Evolutionary conservation across 768 basidiomycete genomes (phyloP).

Genomic region (Wakefieldia striispora): DNA sequence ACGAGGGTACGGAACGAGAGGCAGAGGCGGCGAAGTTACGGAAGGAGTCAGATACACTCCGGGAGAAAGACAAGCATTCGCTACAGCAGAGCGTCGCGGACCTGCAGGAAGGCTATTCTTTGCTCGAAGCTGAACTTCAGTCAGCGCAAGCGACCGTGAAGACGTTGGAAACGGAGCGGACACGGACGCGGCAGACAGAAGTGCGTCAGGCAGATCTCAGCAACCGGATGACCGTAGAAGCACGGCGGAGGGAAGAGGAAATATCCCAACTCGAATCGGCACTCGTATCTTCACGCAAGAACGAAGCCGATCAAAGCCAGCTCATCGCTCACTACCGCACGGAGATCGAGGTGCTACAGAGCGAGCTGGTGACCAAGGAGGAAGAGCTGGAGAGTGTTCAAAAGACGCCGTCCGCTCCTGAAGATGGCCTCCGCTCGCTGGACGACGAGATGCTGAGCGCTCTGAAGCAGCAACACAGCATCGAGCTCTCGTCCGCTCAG

Average conservation of each 20-base stretch:
- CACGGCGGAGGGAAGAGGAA: slow-evolving; percentile 53
- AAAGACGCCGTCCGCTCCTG: slow-evolving; percentile 40
- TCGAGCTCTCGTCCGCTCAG: slow-evolving; percentile 79
- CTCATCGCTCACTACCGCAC: slow-evolving; percentile 62
- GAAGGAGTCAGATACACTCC: slow-evolving; percentile 42
- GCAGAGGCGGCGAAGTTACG: slow-evolving; percentile 45
- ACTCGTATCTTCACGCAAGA: slow-evolving; percentile 44
- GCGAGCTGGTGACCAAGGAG: slow-evolving; percentile 59
- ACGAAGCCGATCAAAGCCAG: slow-evolving; percentile 59
- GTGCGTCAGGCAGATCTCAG: slow-evolving; percentile 56
- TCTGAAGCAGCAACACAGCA: slow-evolving; percentile 67
- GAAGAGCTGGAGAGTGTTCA: slow-evolving; percentile 62
- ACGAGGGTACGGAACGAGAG: slow-evolving; percentile 51
- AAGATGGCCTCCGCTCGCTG: slow-evolving; percentile 47
- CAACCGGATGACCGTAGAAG: slow-evolving; percentile 46
- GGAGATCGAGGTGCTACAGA: slow-evolving; percentile 69
- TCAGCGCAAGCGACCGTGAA: slow-evolving; percentile 50
- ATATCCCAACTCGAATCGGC: slow-evolving; percentile 50
- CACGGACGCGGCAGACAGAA: slow-evolving; percentile 54
- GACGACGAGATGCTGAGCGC: slow-evolving; percentile 74
- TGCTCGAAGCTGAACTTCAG: slow-evolving; percentile 63
- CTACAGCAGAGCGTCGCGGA: slow-evolving; percentile 53
- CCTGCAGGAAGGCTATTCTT: slow-evolving; percentile 58
- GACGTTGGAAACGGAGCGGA: slow-evolving; percentile 65
- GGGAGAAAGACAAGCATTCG: slow-evolving; percentile 52